These are phyloP conservation scores for Daldinia decipiens DNA, from an alignment of 495 filamentous ascomycete genomes.

Conservation along the genomic window DNA sequence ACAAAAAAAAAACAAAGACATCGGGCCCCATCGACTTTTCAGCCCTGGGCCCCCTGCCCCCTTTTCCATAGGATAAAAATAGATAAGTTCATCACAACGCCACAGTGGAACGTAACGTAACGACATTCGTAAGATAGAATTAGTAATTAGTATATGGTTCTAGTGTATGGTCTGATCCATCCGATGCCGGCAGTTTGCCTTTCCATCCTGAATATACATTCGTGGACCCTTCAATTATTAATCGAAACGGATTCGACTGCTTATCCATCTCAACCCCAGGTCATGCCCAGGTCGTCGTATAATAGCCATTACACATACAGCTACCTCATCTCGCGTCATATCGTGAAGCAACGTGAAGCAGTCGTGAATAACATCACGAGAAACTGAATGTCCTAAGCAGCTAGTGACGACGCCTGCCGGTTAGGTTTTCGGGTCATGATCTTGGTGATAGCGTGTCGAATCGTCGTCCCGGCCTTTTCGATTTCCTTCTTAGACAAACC, in stretches of 20 bases:
- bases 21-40: too few relatives aligned
- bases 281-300: constrained; percentile 16
- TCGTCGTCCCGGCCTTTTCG: constrained; percentile 87
- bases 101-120: background rate
- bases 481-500: constrained; percentile 93
- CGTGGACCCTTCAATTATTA: background rate
- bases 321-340: constrained; percentile 13
- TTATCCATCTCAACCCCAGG: constrained; percentile 17
- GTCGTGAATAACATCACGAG: constrained; percentile 15
- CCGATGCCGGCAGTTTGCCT: constrained; percentile 18
- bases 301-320: constrained; percentile 23
- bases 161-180: constrained; percentile 25
- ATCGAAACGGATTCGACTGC: background rate
- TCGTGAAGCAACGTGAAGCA: constrained; percentile 19
- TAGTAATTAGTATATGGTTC: constrained; percentile 48
- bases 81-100: background rate
- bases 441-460: constrained; percentile 94
- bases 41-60: background rate
- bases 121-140: constrained; percentile 21
- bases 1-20: background rate
- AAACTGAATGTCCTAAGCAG: constrained; percentile 43
- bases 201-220: constrained; percentile 29
- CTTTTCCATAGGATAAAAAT: background rate
- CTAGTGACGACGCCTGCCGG: constrained; percentile 41
- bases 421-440: constrained; percentile 68